phyloP scores from a whole-genome alignment of 805 yeast genomes.

The Cyberlindnera galapagoensis region DNA sequence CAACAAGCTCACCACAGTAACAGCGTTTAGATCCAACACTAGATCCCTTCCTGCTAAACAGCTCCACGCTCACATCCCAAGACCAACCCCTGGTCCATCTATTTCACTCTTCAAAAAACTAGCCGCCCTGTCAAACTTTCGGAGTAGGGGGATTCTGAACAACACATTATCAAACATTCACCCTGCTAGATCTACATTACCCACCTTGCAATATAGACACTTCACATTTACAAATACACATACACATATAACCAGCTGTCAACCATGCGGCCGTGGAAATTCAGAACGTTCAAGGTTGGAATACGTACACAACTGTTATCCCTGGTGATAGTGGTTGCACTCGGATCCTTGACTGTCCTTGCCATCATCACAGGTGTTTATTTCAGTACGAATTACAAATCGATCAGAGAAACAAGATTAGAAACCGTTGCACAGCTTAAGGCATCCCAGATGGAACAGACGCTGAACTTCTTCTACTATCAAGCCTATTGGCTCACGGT shows the following conservation, averaged over 20 bases:
- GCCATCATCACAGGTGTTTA: constrained; percentile 75
- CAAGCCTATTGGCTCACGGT: constrained; percentile 62
- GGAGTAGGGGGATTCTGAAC: too few species aligned
- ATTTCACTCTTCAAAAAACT: too few species aligned
- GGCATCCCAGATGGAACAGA: constrained; percentile 71
- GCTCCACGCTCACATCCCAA: too few species aligned
- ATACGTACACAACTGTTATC: constrained; percentile 71
- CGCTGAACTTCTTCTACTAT: constrained; percentile 53
- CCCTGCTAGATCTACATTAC: too few species aligned
- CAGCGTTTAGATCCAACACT: too few species aligned
- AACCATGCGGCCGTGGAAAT: constrained; percentile 1
- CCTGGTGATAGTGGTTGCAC: constrained; percentile 62
- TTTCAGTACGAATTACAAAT: constrained; percentile 55
- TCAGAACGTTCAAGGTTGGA: constrained; percentile 35
- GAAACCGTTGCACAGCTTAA: constrained; percentile 76
- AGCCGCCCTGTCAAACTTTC: too few species aligned
- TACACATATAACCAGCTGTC: background rate
- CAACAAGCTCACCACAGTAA: too few species aligned
- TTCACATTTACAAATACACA: too few species aligned
- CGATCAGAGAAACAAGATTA: constrained; percentile 62
- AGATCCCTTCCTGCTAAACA: too few species aligned
- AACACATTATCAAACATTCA: too few species aligned
- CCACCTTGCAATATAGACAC: too few species aligned
- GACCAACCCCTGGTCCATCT: too few species aligned
- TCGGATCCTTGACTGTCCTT: constrained; percentile 61